phyloP scores from a whole-genome alignment of 495 filamentous ascomycete genomes.

The Aspergillus homomorphus region DNA sequence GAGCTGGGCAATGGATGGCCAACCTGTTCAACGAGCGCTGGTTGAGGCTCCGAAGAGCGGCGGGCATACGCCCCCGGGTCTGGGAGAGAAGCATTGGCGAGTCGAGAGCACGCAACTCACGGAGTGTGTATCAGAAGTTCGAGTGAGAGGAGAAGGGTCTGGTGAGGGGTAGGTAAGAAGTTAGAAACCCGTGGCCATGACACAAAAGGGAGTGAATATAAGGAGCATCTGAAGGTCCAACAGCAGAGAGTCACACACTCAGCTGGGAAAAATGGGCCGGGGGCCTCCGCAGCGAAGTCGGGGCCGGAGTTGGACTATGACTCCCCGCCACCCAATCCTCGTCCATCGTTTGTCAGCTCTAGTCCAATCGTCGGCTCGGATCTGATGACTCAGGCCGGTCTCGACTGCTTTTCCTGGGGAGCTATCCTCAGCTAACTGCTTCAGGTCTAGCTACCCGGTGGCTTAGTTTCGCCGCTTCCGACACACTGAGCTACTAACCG shows the following conservation, averaged over 20 bases:
- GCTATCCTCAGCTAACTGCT: not conserved
- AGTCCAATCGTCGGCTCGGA: not conserved
- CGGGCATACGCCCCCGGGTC: slow-evolving; percentile 6
- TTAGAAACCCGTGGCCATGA: not conserved
- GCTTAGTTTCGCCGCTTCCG: not conserved
- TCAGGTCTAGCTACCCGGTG: not conserved
- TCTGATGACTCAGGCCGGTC: not conserved
- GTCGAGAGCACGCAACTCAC: not conserved
- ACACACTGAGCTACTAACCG: too few species aligned
- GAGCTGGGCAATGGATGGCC: not conserved
- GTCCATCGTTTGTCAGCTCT: not conserved
- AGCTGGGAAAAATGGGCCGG: slow-evolving; percentile 4
- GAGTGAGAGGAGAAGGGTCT: not conserved
- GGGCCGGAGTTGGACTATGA: slow-evolving; percentile 4
- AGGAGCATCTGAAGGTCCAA: not conserved
- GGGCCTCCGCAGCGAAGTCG: slow-evolving; percentile 7
- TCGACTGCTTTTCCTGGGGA: not conserved
- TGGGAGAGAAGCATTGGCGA: slow-evolving; percentile 7
- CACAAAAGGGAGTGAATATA: not conserved
- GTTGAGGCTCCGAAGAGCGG: slow-evolving; percentile 5
- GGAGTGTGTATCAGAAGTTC: not conserved
- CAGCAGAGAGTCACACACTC: not conserved
- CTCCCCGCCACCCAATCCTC: slow-evolving; percentile 2
- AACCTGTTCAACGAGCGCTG: slow-evolving; percentile 4
- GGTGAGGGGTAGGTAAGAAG: not conserved